These are phyloP conservation scores for Fusarium albosuccineum DNA, from an alignment of 2,329 filamentous ascomycete species.

Conservation along the genomic window DNA sequence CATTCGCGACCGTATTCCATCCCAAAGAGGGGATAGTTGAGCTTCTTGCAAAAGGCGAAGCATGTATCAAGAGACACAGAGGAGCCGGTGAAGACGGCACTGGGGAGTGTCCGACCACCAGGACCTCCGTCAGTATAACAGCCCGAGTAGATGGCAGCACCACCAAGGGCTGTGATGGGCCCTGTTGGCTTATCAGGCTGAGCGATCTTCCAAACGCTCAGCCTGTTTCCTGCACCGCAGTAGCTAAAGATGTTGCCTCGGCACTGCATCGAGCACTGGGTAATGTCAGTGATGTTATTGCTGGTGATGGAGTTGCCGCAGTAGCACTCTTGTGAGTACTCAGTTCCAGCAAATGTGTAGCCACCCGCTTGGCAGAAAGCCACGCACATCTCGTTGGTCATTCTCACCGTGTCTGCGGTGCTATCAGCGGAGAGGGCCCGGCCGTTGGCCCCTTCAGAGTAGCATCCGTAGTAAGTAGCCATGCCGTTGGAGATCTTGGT, in stretches of 20 bases:
- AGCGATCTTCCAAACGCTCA: constrained; percentile 42
- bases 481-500: constrained; percentile 34
- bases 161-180: constrained; percentile 30
- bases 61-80: constrained; percentile 39
- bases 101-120: constrained; percentile 37
- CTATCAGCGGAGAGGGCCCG: constrained; percentile 36
- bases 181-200: constrained; percentile 25
- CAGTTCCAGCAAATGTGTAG: constrained; percentile 53
- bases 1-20: constrained; percentile 43
- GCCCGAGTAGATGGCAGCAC: constrained; percentile 29
- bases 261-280: constrained; percentile 45
- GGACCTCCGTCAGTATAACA: constrained; percentile 41
- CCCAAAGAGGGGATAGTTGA: constrained; percentile 40
- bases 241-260: constrained; percentile 42
- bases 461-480: constrained; percentile 40
- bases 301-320: constrained; percentile 44
- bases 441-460: constrained; percentile 26
- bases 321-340: constrained; percentile 53
- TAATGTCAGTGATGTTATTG: constrained; percentile 30
- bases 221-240: constrained; percentile 41
- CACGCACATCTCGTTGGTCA: constrained; percentile 49
- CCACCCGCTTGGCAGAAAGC: constrained; percentile 45
- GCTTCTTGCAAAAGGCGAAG: constrained; percentile 38
- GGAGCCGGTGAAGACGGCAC: constrained; percentile 33
- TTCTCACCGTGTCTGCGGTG: constrained; percentile 21